phyloP scores from a whole-genome alignment of 2,329 filamentous ascomycete genomes.

The Diaporthe amygdali region DNA sequence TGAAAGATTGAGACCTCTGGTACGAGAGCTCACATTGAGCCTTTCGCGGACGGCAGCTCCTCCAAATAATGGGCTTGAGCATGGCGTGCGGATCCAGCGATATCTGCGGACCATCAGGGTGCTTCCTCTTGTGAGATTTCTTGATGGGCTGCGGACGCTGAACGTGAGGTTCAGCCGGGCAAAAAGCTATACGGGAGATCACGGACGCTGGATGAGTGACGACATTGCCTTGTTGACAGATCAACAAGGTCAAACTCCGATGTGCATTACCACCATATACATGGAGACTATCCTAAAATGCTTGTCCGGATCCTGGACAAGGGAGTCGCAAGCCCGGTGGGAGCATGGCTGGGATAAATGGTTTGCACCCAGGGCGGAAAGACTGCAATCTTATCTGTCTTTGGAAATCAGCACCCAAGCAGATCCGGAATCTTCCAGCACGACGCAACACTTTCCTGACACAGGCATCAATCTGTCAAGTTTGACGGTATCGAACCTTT shows the following conservation, averaged over 20 bases:
- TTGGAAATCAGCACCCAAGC: neutral
- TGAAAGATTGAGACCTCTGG: neutral
- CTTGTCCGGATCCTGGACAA: neutral
- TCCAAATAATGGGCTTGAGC: neutral
- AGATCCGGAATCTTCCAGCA: neutral
- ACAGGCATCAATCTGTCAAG: neutral
- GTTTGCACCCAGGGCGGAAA: neutral
- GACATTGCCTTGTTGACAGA: neutral
- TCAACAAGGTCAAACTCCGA: fast-evolving
- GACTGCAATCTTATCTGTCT: neutral
- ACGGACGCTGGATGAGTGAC: neutral
- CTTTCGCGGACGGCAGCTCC: neutral
- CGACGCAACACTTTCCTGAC: neutral
- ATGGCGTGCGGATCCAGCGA: neutral
- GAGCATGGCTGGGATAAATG: neutral
- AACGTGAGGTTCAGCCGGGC: neutral
- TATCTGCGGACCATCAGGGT: neutral
- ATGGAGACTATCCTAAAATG: neutral
- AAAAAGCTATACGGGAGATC: too few relatives aligned
- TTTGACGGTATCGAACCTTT: conserved; percentile 16
- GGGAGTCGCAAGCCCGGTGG: neutral
- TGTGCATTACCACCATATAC: neutral
- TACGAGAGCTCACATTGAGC: conserved; percentile 14
- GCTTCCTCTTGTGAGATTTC: conserved; percentile 1
- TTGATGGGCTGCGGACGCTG: neutral